Percentiles rank a stretch among this genome's conserved stretches.
These are phyloP conservation scores for Talaromyces atroroseus DNA, from an alignment of 2,329 filamentous ascomycete genomes.

Conservation along the genomic window DNA sequence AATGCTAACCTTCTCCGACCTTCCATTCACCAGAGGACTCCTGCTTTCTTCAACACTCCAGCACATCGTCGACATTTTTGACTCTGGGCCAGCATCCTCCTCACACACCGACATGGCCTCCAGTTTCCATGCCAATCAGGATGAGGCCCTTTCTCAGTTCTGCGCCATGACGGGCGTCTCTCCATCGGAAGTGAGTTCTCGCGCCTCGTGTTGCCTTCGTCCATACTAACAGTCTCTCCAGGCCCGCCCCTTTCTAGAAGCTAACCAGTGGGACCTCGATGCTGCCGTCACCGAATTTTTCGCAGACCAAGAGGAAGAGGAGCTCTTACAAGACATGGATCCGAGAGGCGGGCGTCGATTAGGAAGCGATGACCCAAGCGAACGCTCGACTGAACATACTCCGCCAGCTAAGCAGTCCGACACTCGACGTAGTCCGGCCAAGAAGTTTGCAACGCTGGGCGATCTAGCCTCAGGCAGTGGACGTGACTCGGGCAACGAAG, in stretches of 20 bases:
- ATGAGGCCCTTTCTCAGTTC: conserved; percentile 49
- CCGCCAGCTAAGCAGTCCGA: conserved; percentile 27
- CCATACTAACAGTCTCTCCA: conserved; percentile 27
- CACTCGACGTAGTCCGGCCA: conserved; percentile 29
- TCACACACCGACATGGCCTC: conserved; percentile 27
- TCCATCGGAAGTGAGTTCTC: conserved; percentile 42
- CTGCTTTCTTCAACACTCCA: background rate
- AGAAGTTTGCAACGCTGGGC: conserved; percentile 45
- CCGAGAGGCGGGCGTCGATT: conserved; percentile 21
- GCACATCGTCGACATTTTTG: conserved; percentile 15
- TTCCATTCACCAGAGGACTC: background rate
- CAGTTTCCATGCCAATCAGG: conserved; percentile 26
- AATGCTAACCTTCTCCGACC: conserved; percentile 2
- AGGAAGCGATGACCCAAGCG: conserved; percentile 20
- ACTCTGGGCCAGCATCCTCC: conserved; percentile 3
- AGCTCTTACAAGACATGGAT: conserved; percentile 28
- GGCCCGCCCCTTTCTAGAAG: conserved; percentile 63
- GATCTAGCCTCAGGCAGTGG: conserved; percentile 35
- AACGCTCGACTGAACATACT: conserved; percentile 28
- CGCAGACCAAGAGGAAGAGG: conserved; percentile 39
- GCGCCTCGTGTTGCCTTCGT: background rate
- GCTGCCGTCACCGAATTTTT: conserved; percentile 60
- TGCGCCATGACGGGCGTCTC: conserved; percentile 51
- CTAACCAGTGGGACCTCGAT: conserved; percentile 62
- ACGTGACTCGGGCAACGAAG: conserved; percentile 43